Evolutionary conservation across 352 stramenopile genomes (phyloP), one percentile per base, ranked within the genome.

Genomic region (Phytophthora constricta): DNA sequence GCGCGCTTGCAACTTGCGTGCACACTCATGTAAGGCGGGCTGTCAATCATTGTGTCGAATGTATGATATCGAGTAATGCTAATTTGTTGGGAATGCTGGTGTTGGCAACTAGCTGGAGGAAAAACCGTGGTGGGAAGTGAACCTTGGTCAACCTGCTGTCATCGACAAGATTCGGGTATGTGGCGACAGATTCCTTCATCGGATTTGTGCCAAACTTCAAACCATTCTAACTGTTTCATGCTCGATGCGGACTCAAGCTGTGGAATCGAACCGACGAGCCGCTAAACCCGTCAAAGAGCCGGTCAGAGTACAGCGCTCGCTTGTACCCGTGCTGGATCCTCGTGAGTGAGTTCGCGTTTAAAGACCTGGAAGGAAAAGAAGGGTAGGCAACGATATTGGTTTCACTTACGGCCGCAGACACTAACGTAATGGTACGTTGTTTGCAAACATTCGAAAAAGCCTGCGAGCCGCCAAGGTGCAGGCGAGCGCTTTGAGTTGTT

Each of bases 271-370:
- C 80, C 11, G 93, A 98, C 58, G 86, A 89, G 48, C 93, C 91
- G 2, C 58, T 74, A 25, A 94, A 98, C 67, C 75, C 80, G n/a
- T 88, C 72, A 10, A 82, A 87, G 61, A 72, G 72, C 14, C 70
- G 76, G 7, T 80, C 90, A 62, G 83, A 97, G 55, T 98, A 90
- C 67, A 90, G 81, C 2, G 64, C 53, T 45, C 79, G 92, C 0
- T 51, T 98, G 22, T 97, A 97, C 54, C 95, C 95, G 11, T 97
- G 86, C 62, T 98, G 93, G 92, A 86, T 98, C 62, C 89, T 98
- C 62, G 84, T 98, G 16, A 97, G 92, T 26, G 84, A 96, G 55
- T 84, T 90, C 34, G 81, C 91, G 10, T 98, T 98, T 71, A 79
- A 85, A 33, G 77, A 93, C 28, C 58, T 89, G 28, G 65, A 91